Evolutionary conservation across 768 basidiomycete genomes (phyloP), one percentile per base, ranked within the genome.

Genomic region (Leucogyrophana mollusca): DNA sequence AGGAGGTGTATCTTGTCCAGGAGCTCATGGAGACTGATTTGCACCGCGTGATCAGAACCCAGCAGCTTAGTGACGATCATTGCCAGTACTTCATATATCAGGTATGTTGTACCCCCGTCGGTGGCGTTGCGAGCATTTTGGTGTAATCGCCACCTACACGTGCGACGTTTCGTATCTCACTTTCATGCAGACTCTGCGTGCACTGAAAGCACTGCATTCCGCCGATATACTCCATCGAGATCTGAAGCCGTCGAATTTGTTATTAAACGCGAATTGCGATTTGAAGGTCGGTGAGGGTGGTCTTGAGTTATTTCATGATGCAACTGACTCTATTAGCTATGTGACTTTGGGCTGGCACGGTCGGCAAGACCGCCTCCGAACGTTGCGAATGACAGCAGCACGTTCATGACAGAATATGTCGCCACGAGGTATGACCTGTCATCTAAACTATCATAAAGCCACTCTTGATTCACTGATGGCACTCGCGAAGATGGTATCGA

Each of bases 1-100:
- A 76, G 47, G 95, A 97, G 64, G 94, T 95, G 16, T 83, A 83
- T 55, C 74, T 80, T 44, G 78, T 81, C 7, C 78, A 78, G 66
- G 89, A 91, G 63, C 73, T 91, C 53, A 80, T 82, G 83, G 95
- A 96, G 68, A 95, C 92, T 1, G 95, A 98, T 70, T 72, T 98
- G 55, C 94, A 98, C 63, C 85, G 95, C 45, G 96, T 99, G 38
- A 97, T 99, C 56, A 78, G 91, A 20, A 95, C 96, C 0, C 95
- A 98, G 67, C 82, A 89, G 49, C 75, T 99, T 34, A 88, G 86
- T 47, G 95, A 98, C 61, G 94, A 97, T 61, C 94, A 97, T 62
- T 87, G 84, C 56, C 93, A 98, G 67, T 99, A 99, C 66, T 97
- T 99, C 62, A 85, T 95, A 54, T 99, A 99, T 65, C 95, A 97